Evolutionary conservation across 495 filamentous ascomycete species (phyloP).

Genomic region (Eremomyces bilateralis): DNA sequence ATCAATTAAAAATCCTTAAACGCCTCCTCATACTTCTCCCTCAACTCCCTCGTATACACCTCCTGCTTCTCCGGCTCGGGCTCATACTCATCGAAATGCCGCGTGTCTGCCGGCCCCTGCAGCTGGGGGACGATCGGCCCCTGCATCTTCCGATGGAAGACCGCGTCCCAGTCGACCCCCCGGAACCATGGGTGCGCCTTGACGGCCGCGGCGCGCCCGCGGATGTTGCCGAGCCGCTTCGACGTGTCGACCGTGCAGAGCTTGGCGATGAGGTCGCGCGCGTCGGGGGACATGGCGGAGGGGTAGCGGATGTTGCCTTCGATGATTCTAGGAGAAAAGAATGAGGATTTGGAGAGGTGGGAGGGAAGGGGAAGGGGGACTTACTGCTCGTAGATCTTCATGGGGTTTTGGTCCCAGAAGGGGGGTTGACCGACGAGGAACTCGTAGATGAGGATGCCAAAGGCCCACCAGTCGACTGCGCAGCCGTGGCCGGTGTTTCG

Average conservation of each 20-base stretch:
- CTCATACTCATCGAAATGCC: slow-evolving; percentile 82
- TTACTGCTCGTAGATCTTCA: slow-evolving; percentile 85
- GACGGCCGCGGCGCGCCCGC: slow-evolving; percentile 59
- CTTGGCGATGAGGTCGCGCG: slow-evolving; percentile 61
- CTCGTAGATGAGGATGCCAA: slow-evolving; percentile 90
- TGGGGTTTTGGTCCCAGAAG: slow-evolving; percentile 91
- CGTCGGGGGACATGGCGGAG: slow-evolving; percentile 44
- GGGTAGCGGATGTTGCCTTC: slow-evolving; percentile 54
- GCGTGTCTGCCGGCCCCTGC: slow-evolving; percentile 57
- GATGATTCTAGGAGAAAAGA: slow-evolving; percentile 34
- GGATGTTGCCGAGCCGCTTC: slow-evolving; percentile 71
- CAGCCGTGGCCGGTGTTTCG: slow-evolving; percentile 81
- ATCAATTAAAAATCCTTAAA: slow-evolving; percentile 58
- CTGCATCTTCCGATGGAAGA: slow-evolving; percentile 39
- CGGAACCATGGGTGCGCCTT: slow-evolving; percentile 77
- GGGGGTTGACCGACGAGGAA: slow-evolving; percentile 91
- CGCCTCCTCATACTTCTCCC: slow-evolving; percentile 47
- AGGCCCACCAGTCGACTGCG: slow-evolving; percentile 98
- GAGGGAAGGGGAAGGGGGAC: slow-evolving; percentile 7
- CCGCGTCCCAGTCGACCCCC: slow-evolving; percentile 64
- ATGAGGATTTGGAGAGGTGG: not conserved
- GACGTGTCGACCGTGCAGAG: slow-evolving; percentile 82
- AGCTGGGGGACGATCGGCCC: slow-evolving; percentile 78
- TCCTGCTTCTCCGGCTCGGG: slow-evolving; percentile 30
- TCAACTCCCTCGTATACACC: slow-evolving; percentile 53